Evolutionary conservation across 495 filamentous ascomycete genomes (phyloP).

Genomic region (Penicillium pulvis): DNA sequence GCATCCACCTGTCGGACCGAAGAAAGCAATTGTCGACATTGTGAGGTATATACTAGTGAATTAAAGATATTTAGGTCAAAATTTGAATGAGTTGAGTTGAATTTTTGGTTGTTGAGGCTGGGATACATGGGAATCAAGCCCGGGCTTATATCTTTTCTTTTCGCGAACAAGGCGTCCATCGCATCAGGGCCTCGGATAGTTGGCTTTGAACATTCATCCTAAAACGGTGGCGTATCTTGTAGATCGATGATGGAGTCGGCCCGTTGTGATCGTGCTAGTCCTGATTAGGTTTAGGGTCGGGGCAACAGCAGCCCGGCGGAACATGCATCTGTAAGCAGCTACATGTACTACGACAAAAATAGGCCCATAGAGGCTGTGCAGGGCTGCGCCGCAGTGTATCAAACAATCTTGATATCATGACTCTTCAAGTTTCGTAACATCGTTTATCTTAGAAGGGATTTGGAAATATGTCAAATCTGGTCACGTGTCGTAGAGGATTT

Average conservation of each 20-base stretch:
- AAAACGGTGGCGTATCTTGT: no score
- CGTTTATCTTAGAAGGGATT: no score
- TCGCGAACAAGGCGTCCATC: not conserved
- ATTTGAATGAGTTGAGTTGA: not conserved
- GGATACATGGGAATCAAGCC: not conserved
- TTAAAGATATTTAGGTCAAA: not conserved
- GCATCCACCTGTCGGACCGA: constrained; percentile 50
- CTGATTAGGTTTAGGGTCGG: not conserved
- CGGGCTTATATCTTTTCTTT: not conserved
- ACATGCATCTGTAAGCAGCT: not conserved
- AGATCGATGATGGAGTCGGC: no score
- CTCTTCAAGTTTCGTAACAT: no score
- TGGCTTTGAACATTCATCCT: not conserved
- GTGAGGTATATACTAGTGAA: not conserved
- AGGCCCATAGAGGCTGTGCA: not conserved
- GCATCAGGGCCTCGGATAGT: not conserved
- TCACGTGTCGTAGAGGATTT: no score
- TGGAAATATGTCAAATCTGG: no score
- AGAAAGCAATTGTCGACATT: constrained; percentile 39
- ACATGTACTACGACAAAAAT: not conserved
- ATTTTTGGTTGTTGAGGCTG: not conserved
- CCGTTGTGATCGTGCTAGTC: not conserved
- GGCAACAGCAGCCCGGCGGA: not conserved
- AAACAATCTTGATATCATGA: no score
- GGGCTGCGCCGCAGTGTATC: no score